phyloP scores from a whole-genome alignment of 1,284 basidiomycete genomes.

The Amylostereum areolatum region DNA sequence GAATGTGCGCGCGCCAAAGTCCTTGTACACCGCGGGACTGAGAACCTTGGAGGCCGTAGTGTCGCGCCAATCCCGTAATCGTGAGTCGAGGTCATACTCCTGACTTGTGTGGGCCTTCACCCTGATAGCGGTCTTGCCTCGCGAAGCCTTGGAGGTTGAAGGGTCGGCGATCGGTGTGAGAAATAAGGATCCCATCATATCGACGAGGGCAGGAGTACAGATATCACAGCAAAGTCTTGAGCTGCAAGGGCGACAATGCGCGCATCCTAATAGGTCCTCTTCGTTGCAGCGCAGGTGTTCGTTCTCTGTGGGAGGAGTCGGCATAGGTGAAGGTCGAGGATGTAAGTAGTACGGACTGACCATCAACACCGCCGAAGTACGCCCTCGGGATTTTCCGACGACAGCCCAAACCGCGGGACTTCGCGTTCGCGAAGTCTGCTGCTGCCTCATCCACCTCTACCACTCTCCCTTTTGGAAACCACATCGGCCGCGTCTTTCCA shows the following conservation, averaged over 20 bases:
- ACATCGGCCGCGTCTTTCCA: too few species aligned
- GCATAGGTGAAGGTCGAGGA: too few species aligned
- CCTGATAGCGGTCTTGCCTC: neutral
- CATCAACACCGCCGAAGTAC: neutral
- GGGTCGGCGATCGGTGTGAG: too few species aligned
- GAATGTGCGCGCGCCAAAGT: neutral
- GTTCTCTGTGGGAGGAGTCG: too few species aligned
- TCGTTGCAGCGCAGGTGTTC: too few species aligned
- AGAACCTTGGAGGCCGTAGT: neutral
- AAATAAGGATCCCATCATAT: neutral
- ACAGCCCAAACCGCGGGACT: neutral
- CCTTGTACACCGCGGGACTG: neutral
- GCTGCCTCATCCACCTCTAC: conserved; percentile 6
- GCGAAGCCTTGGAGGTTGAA: too few species aligned
- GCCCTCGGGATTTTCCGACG: neutral
- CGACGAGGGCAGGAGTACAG: conserved; percentile 3
- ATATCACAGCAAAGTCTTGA: conserved; percentile 11
- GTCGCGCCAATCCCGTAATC: neutral
- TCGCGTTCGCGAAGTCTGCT: conserved; percentile 14
- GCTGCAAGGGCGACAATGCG: too few species aligned
- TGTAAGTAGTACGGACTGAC: too few species aligned
- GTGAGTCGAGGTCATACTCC: neutral
- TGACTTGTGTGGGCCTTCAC: neutral
- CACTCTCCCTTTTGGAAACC: too few species aligned
- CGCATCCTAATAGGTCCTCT: too few species aligned